These are phyloP conservation scores for Peniophora sp. DNA, from an alignment of 1,284 basidiomycete species.

Conservation along the genomic window DNA sequence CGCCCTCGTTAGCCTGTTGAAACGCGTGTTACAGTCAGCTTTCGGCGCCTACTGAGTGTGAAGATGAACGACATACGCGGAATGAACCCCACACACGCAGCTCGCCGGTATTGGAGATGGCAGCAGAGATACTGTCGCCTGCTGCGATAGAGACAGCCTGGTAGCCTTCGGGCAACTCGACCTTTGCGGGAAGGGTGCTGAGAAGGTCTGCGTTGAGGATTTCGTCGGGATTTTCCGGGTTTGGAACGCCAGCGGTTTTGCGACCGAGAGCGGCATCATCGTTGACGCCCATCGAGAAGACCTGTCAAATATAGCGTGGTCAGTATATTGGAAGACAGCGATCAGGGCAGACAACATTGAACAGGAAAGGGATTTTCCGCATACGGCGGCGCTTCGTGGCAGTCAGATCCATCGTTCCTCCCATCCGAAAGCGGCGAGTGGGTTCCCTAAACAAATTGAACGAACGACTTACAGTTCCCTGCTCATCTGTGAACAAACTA, in stretches of 20 bases:
- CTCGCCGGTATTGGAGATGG: constrained; percentile 71
- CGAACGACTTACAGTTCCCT: constrained; percentile 72
- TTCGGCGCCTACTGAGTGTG: too few relatives aligned
- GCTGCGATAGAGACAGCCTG: constrained; percentile 77
- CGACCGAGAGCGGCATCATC: constrained; percentile 91
- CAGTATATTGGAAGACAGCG: too few relatives aligned
- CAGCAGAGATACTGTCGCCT: constrained; percentile 82
- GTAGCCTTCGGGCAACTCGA: constrained; percentile 69
- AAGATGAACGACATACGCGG: constrained; percentile 49
- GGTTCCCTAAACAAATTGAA: too few relatives aligned
- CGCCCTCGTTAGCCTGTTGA: constrained; percentile 65
- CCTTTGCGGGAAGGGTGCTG: constrained; percentile 69
- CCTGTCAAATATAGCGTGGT: too few relatives aligned
- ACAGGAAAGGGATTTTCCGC: too few relatives aligned
- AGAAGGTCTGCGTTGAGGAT: constrained; percentile 71
- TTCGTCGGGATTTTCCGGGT: constrained; percentile 52
- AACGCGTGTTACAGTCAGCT: too few relatives aligned
- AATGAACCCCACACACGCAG: constrained; percentile 90
- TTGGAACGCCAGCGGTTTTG: constrained; percentile 61
- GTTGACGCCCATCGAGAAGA: constrained; percentile 88
- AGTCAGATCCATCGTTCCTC: too few relatives aligned
- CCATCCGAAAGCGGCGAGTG: too few relatives aligned
- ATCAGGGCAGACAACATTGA: too few relatives aligned
- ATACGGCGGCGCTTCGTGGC: too few relatives aligned
- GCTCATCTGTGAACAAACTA: constrained; percentile 77